Evolutionary conservation across 345 rosid genomes (phyloP).

Genomic region (Murraya paniculata): DNA sequence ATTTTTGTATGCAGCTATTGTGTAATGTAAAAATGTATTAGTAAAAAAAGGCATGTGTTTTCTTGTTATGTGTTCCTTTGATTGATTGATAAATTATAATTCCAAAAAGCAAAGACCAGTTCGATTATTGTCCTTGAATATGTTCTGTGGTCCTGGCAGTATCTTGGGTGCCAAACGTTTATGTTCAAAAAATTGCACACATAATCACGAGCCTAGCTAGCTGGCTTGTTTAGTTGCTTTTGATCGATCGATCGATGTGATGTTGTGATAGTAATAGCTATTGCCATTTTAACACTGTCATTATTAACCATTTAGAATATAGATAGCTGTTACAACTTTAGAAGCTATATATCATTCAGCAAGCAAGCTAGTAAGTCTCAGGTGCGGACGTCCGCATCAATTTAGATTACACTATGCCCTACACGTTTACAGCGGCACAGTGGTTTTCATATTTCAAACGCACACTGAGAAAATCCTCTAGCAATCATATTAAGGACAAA

Average conservation of each 20-base stretch:
- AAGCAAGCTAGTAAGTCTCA: not conserved
- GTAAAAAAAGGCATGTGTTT: constrained; percentile 1
- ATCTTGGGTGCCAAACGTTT: not conserved
- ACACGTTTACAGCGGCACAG: too few relatives aligned
- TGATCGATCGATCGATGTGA: not conserved
- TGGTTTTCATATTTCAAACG: too few relatives aligned
- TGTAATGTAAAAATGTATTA: not conserved
- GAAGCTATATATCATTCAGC: too few relatives aligned
- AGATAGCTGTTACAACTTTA: too few relatives aligned
- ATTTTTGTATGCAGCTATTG: not conserved
- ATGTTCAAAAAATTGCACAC: constrained; percentile 9
- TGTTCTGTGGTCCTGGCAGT: constrained; percentile 11
- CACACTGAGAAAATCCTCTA: too few relatives aligned
- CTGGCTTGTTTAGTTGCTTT: not conserved
- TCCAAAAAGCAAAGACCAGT: not conserved
- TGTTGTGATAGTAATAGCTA: not conserved
- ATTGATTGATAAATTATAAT: not conserved
- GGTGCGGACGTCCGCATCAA: not conserved
- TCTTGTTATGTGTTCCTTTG: constrained; percentile 9
- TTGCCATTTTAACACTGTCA: too few relatives aligned
- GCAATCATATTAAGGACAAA: too few relatives aligned
- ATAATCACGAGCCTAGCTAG: constrained; percentile 16
- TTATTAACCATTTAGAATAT: too few relatives aligned
- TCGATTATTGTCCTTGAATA: constrained; percentile 2
- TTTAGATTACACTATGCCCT: too few relatives aligned